Base-by-base conservation (phyloP, 164 flowering plant species). In the Liquidambar formosana region DNA sequence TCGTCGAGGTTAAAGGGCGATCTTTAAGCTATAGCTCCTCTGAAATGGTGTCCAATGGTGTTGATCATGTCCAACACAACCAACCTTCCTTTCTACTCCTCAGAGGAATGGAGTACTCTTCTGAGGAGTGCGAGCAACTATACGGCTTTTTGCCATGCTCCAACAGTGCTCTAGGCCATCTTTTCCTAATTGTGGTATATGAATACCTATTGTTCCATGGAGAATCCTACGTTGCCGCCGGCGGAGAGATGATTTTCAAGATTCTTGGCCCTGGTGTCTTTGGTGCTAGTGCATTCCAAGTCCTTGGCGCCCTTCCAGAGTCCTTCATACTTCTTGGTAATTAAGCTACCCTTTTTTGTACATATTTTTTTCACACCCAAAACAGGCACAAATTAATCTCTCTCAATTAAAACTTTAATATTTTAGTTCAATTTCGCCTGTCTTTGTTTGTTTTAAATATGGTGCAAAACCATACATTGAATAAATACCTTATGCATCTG, bases 111-210 rank as follows among this genome's bases (percentile, higher is more conserved):
- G 45, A n/a, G 18, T 33, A 33, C 33, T 59, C 63, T 0, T 28
- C 27, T 4, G 68, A 65, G 26, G 68, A 28, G 5, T 78, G 81
- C 21, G 66, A 72, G 58, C 77, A 73, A 14, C 18, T 60, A 19
- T 79, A 79, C 27, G 79, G 79, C 0, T 79, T 79, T 65, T 54
- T 79, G 65, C 79, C 82, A 11, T 79, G 82, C 65, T 60, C 77
- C 9, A 74, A 54, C 28, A 70, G 51, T 43, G 8, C 43, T 2
- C 27, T 49, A 5, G 82, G 82, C 0, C 64, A 66, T 38, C 21
- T 79, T 1, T 79, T 79, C 47, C 53, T 68, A 8, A 76, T 79
- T 9, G 4, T 70, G 27, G 74, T 79, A 8, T 79, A 75, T 60
- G 79, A 71, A 38, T 76, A 73, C 41, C 49, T 79, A 49, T 25